phyloP scores from a whole-genome alignment of 495 filamentous ascomycete species.

The Penicillium antarcticum region DNA sequence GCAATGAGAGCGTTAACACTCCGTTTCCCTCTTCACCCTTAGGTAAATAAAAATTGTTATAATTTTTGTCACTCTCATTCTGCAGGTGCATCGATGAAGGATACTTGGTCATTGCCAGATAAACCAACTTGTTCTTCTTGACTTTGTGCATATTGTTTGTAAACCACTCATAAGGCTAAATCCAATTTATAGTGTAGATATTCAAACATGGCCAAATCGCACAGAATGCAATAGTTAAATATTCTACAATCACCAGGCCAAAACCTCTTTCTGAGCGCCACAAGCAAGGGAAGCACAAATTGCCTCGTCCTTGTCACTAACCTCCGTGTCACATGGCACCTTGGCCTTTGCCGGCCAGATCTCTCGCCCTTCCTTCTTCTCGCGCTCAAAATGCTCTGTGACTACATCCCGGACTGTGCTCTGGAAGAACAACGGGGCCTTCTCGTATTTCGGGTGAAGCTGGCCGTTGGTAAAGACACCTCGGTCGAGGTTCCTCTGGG shows the following conservation, averaged over 20 bases:
- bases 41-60: no score
- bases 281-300: constrained; percentile 24
- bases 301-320: constrained; percentile 28
- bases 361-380: constrained; percentile 34
- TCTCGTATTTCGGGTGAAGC: constrained; percentile 48
- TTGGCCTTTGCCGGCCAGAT: constrained; percentile 43
- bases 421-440: constrained; percentile 48
- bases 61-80: no score
- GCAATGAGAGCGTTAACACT: no score
- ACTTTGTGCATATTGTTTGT: no score
- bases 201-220: not conserved
- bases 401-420: constrained; percentile 39
- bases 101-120: no score
- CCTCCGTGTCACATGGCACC: constrained; percentile 12
- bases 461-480: constrained; percentile 48
- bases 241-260: constrained; percentile 24
- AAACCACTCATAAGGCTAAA: not conserved
- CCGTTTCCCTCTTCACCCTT: no score
- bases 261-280: constrained; percentile 19
- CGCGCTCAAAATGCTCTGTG: constrained; percentile 35
- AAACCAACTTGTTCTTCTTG: no score
- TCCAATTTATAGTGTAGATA: not conserved
- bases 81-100: no score
- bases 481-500: constrained; percentile 47
- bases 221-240: not conserved